These are phyloP conservation scores for Cyclanthera cordifolia DNA, from an alignment of 306 rosid species.

Conservation along the genomic window DNA sequence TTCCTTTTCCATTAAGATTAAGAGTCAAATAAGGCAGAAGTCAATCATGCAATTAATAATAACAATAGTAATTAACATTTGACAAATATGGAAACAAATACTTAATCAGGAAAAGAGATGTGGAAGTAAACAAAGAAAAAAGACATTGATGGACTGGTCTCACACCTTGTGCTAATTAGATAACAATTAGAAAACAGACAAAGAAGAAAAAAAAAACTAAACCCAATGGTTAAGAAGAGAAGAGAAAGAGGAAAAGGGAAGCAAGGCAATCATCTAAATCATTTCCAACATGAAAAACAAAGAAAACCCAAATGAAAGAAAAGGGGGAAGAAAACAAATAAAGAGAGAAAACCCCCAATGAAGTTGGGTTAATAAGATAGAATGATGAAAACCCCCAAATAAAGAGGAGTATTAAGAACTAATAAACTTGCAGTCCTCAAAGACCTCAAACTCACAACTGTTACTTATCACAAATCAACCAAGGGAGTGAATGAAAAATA, in stretches of 20 bases:
- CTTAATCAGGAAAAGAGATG: neutral
- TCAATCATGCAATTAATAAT: neutral
- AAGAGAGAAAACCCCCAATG: too few relatives aligned
- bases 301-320: conserved; percentile 1
- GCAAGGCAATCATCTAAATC: neutral
- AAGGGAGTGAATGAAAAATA: too few relatives aligned
- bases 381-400: too few relatives aligned
- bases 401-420: too few relatives aligned
- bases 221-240: neutral
- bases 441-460: too few relatives aligned
- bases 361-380: too few relatives aligned
- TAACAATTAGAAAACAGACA: neutral
- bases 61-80: neutral
- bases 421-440: too few relatives aligned
- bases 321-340: too few relatives aligned
- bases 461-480: too few relatives aligned
- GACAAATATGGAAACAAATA: neutral
- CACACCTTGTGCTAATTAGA: conserved; percentile 1
- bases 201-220: neutral
- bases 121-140: conserved; percentile 1
- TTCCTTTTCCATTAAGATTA: conserved; percentile 3
- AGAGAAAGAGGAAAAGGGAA: neutral
- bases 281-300: neutral
- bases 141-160: neutral
- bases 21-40: neutral